A percentile compares a stretch with the other conserved stretches of the same genome.
phyloP scores from a whole-genome alignment of 2,329 filamentous ascomycete genomes.

The Chaetomium olivaceum region DNA sequence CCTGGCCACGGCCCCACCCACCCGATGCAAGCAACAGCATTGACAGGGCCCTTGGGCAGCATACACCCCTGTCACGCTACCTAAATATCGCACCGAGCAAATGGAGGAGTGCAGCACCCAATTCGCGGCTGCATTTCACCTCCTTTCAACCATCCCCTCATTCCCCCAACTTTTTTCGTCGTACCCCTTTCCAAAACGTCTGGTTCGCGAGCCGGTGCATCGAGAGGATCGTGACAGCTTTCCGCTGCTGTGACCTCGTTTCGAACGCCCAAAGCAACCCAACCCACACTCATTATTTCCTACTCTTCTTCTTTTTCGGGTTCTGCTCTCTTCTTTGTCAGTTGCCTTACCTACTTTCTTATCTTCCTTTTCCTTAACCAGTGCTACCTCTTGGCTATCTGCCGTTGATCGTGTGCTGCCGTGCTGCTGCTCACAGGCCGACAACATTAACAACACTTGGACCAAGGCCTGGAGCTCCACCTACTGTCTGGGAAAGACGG shows the following conservation, averaged over 20 bases:
- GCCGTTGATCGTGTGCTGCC: neutral
- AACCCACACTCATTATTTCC: slow-evolving; percentile 13
- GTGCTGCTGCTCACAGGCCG: neutral
- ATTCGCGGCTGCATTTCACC: slow-evolving; percentile 18
- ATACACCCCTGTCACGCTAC: slow-evolving; percentile 14
- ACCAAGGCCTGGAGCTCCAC: slow-evolving; percentile 7
- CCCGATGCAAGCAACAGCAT: slow-evolving; percentile 17
- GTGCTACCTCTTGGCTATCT: neutral
- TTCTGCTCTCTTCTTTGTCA: neutral
- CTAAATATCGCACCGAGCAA: slow-evolving; percentile 19
- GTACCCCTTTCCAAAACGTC: slow-evolving; percentile 1
- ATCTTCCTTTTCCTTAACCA: neutral
- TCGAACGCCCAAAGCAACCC: slow-evolving; percentile 5
- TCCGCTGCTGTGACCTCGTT: neutral
- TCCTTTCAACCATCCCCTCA: slow-evolving; percentile 20
- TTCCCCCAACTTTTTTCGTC: slow-evolving; percentile 11
- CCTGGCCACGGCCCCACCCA: slow-evolving; percentile 5
- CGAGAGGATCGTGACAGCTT: slow-evolving; percentile 1
- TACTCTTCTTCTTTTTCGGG: neutral
- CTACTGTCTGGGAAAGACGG: neutral
- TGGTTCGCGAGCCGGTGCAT: slow-evolving; percentile 11
- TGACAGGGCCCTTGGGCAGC: neutral
- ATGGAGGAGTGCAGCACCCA: slow-evolving; percentile 9
- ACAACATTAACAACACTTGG: neutral
- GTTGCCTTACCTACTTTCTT: neutral